Percentiles rank a stretch among this genome's conserved stretches.
Evolutionary conservation across 2,329 filamentous ascomycete genomes (phyloP).

Genomic region (Nothophaeocryptopus gaeumannii): DNA sequence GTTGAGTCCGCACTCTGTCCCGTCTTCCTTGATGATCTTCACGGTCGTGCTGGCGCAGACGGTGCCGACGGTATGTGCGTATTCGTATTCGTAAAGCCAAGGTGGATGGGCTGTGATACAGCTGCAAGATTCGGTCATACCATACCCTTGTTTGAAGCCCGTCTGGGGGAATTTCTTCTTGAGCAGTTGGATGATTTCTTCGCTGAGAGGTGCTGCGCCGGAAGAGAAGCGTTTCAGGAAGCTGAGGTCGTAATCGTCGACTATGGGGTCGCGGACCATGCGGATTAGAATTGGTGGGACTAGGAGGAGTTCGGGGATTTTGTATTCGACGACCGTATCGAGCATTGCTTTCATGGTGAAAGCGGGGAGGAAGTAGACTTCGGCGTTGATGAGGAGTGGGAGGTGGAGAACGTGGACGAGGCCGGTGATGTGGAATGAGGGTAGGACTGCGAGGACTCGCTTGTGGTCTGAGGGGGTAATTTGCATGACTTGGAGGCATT

Average conservation of each 20-base stretch:
- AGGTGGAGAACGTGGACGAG: constrained; percentile 63
- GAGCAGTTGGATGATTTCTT: constrained; percentile 57
- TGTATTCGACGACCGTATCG: constrained; percentile 50
- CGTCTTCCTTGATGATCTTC: constrained; percentile 58
- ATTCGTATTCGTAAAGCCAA: constrained; percentile 55
- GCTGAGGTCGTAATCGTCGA: constrained; percentile 56
- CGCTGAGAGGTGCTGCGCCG: constrained; percentile 58
- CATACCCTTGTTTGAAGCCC: constrained; percentile 60
- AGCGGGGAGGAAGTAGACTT: constrained; percentile 62
- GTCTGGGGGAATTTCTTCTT: constrained; percentile 57
- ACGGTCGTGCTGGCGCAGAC: constrained; percentile 59
- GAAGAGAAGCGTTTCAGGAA: constrained; percentile 57
- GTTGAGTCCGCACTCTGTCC: constrained; percentile 51
- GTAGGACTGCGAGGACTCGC: constrained; percentile 57
- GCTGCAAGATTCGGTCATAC: constrained; percentile 65
- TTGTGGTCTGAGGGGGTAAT: constrained; percentile 51
- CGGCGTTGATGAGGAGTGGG: constrained; percentile 61
- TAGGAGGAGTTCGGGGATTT: constrained; percentile 56
- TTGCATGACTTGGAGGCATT: constrained; percentile 59
- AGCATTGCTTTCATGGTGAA: constrained; percentile 64
- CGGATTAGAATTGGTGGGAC: constrained; percentile 62
- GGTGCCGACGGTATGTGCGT: constrained; percentile 56
- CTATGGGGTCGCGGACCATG: constrained; percentile 56
- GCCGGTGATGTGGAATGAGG: constrained; percentile 63
- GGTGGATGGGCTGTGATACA: constrained; percentile 63